A percentile compares a stretch with the other conserved stretches of the same genome.
Conservation (phyloP, 1,284 basidiomycete species). For the Sanghuangporus baumii region DNA sequence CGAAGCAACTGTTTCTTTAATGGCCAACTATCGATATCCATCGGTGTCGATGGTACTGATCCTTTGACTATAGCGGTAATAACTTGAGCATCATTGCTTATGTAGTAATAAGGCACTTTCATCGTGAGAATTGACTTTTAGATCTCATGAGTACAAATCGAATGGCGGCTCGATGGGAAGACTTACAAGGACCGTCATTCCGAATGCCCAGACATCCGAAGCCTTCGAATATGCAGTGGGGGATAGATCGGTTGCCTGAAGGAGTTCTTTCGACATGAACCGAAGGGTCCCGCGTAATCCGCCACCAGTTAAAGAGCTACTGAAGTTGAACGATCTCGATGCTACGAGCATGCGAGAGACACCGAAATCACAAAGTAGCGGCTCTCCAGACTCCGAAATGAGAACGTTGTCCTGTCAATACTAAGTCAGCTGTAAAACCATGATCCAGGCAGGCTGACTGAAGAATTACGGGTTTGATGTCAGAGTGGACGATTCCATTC, state of each 20-base stretch:
- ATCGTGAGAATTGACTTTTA: neutral
- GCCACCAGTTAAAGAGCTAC: neutral
- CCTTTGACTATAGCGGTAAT: neutral
- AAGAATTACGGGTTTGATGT: slow-evolving; percentile 9
- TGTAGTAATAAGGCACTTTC: neutral
- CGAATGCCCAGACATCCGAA: slow-evolving; percentile 10
- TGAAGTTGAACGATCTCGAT: neutral
- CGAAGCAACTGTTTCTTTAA: neutral
- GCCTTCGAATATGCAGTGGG: neutral
- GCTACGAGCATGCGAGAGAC: neutral
- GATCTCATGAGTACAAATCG: neutral
- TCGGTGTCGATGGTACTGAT: neutral
- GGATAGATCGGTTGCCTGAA: neutral
- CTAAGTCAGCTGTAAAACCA: neutral
- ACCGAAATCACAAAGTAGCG: slow-evolving; percentile 7
- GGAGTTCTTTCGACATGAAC: slow-evolving; percentile 3
- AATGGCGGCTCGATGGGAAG: neutral
- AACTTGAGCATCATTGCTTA: neutral
- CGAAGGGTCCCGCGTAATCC: neutral
- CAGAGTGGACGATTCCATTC: slow-evolving; percentile 7
- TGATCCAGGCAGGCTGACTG: neutral
- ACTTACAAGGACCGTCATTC: slow-evolving; percentile 6
- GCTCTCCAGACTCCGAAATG: neutral
- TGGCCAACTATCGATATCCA: neutral
- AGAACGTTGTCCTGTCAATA: slow-evolving; percentile 4